These are phyloP conservation scores for Entomortierella beljakovae DNA, from an alignment of 192 early-diverging fungal species.

Conservation along the genomic window DNA sequence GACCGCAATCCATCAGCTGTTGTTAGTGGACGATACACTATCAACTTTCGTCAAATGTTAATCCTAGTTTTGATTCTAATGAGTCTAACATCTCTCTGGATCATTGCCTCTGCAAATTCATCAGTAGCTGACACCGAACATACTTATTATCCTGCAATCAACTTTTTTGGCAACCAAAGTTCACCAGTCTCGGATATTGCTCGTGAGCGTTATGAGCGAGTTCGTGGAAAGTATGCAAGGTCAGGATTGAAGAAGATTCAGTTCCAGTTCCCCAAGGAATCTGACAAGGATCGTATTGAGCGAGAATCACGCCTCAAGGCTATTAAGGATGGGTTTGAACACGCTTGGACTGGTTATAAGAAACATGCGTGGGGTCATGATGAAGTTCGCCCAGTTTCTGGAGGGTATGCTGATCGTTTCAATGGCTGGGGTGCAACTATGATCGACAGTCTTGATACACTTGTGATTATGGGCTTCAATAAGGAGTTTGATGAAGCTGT, in stretches of 20 bases:
- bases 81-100: constrained; percentile 20
- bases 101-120: neutral
- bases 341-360: constrained; percentile 84
- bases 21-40: constrained; percentile 43
- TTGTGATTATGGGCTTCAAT: constrained; percentile 85
- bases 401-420: constrained; percentile 42
- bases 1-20: constrained; percentile 36
- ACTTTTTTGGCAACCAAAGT: too few relatives aligned
- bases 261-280: constrained; percentile 30
- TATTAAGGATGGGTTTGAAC: constrained; percentile 70
- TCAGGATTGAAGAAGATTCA: constrained; percentile 40
- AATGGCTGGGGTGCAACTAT: constrained; percentile 80
- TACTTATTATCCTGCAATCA: too few relatives aligned
- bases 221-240: constrained; percentile 28
- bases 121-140: neutral
- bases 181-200: too few relatives aligned
- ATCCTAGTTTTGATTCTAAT: constrained; percentile 28
- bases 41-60: constrained; percentile 46
- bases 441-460: constrained; percentile 89
- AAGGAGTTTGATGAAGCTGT: constrained; percentile 82
- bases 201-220: constrained; percentile 26
- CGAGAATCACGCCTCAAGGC: constrained; percentile 56
- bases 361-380: constrained; percentile 86
- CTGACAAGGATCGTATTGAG: constrained; percentile 13
- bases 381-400: constrained; percentile 63